Evolutionary conservation across 179 eudicot genomes (phyloP).

Genomic region (Silene vulgaris): DNA sequence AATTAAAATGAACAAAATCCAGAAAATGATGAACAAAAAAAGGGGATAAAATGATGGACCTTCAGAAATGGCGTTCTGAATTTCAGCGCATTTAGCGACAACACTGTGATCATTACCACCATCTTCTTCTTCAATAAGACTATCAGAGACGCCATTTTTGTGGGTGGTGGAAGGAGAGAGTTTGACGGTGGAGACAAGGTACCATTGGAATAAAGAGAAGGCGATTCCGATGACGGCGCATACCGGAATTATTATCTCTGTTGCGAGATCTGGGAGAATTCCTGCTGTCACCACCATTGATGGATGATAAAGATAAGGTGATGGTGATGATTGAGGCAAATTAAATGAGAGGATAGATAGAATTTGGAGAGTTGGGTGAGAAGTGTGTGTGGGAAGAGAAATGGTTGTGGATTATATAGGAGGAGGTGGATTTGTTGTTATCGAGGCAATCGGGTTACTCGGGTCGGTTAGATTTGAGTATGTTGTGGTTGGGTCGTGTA

Average conservation of each 20-base stretch:
- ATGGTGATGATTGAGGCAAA: neutral
- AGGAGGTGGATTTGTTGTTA: neutral
- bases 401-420: neutral
- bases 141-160: slow-evolving; percentile 39
- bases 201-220: slow-evolving; percentile 67
- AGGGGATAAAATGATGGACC: slow-evolving; percentile 28
- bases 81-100: slow-evolving; percentile 67
- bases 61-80: slow-evolving; percentile 68
- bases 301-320: neutral
- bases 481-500: too few relatives aligned
- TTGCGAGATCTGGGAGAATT: slow-evolving; percentile 58
- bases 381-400: neutral
- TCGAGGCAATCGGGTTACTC: neutral
- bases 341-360: neutral
- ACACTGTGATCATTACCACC: slow-evolving; percentile 44
- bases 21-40: neutral
- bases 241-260: slow-evolving; percentile 55
- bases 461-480: too few relatives aligned
- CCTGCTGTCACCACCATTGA: slow-evolving; percentile 27
- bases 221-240: slow-evolving; percentile 62
- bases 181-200: slow-evolving; percentile 52
- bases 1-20: neutral
- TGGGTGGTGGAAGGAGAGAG: slow-evolving; percentile 25
- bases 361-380: neutral
- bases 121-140: slow-evolving; percentile 67